These are phyloP conservation scores for Globisporangium recalcitrans DNA, from an alignment of 352 stramenopile species.

Conservation along the genomic window DNA sequence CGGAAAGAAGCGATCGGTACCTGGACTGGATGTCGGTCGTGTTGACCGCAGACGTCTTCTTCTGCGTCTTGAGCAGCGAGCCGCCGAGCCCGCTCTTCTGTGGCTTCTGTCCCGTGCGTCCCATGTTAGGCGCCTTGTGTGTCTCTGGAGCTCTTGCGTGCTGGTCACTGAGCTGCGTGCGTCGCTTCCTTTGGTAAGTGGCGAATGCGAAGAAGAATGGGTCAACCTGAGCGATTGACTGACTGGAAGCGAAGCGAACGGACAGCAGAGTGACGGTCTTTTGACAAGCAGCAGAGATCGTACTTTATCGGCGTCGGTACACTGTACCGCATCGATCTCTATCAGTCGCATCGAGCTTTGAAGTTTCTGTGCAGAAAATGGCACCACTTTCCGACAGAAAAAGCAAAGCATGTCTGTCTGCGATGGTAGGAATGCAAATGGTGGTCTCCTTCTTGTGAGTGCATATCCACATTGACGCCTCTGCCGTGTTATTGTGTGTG, in stretches of 20 bases:
- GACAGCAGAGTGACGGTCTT: constrained; percentile 8
- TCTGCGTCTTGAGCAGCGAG: constrained; percentile 70
- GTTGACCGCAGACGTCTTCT: constrained; percentile 60
- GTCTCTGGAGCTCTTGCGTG: neutral
- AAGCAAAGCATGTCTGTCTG: neutral
- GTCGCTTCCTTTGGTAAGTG: neutral
- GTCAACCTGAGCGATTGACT: constrained; percentile 3
- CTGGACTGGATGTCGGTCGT: constrained; percentile 75
- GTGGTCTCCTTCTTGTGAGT: neutral
- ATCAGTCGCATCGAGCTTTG: neutral
- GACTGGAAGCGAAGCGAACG: constrained; percentile 8
- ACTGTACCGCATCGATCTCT: neutral
- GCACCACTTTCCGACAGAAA: neutral
- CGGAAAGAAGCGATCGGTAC: constrained; percentile 17
- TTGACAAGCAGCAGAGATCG: constrained; percentile 1
- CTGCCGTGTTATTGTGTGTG: no score
- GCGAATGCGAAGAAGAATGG: constrained; percentile 3
- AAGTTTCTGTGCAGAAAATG: constrained; percentile 4
- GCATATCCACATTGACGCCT: no score
- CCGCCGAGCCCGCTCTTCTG: constrained; percentile 72
- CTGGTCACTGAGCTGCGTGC: neutral
- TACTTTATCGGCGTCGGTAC: neutral
- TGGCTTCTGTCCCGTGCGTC: constrained; percentile 66
- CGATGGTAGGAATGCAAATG: neutral
- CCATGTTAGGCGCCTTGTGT: constrained; percentile 33